Conservation (phyloP, 75 land plant genomes). For the Ceratopteris richardii region DNA sequence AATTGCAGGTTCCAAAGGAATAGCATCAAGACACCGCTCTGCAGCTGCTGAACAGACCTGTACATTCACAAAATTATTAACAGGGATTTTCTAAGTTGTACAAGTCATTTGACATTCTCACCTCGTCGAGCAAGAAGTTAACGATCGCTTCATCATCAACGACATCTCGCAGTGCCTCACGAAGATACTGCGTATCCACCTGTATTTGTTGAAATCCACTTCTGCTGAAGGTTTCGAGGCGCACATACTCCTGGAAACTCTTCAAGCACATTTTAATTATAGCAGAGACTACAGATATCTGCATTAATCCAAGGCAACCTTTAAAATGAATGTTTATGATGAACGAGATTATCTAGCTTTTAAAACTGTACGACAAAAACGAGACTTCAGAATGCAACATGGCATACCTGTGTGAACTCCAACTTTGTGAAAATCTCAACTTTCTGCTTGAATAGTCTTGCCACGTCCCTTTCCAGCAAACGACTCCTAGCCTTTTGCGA, state of each 20-base stretch:
- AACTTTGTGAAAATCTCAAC: conserved; percentile 92
- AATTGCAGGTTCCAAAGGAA: conserved; percentile 72
- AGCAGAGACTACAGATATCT: conserved; percentile 84
- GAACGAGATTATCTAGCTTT: too few relatives aligned
- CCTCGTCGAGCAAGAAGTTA: conserved; percentile 89
- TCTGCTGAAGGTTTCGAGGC: conserved; percentile 86
- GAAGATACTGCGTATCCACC: conserved; percentile 75
- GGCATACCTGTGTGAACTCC: conserved; percentile 76
- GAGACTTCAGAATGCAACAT: too few relatives aligned
- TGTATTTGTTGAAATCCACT: conserved; percentile 97
- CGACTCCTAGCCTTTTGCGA: conserved; percentile 70
- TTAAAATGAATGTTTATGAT: too few relatives aligned
- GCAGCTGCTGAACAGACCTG: conserved; percentile 88
- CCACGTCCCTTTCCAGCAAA: conserved; percentile 85
- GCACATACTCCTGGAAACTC: conserved; percentile 85
- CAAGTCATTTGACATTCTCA: too few relatives aligned
- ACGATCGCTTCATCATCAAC: conserved; percentile 73
- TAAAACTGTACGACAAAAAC: too few relatives aligned
- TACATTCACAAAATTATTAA: neutral
- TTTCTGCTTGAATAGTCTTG: conserved; percentile 86
- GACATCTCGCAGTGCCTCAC: conserved; percentile 53
- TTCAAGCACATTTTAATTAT: conserved; percentile 73
- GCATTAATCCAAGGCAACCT: too few relatives aligned
- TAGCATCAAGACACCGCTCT: conserved; percentile 90
- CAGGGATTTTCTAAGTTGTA: too few relatives aligned